phyloP scores from a whole-genome alignment of 2,329 filamentous ascomycete genomes.

The Paraphoma sp. region DNA sequence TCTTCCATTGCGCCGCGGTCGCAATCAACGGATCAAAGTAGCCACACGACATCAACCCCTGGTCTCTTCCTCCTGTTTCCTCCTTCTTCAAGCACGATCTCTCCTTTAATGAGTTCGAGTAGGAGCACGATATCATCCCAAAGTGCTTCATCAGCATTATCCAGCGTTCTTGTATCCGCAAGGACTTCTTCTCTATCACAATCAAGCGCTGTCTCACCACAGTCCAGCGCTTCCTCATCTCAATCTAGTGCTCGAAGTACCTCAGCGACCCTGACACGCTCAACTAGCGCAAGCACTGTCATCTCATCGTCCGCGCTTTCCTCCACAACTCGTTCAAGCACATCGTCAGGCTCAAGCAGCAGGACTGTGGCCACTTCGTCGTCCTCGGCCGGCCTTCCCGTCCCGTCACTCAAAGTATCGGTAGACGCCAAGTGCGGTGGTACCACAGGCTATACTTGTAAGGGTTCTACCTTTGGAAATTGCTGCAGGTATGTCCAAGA shows the following conservation, averaged over 20 bases:
- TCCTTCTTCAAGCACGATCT: not conserved
- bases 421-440: slow-evolving; percentile 19
- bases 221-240: not conserved
- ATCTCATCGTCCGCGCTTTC: not conserved
- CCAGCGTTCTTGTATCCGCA: not conserved
- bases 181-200: not conserved
- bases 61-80: not conserved
- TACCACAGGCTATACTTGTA: slow-evolving; percentile 17
- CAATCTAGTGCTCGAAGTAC: slow-evolving; percentile 23
- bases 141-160: not conserved
- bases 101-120: not conserved
- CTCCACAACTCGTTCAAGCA: slow-evolving; percentile 16
- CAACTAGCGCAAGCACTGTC: not conserved
- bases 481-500: slow-evolving; percentile 14
- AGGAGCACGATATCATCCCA: not conserved
- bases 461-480: slow-evolving; percentile 14
- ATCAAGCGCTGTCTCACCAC: not conserved
- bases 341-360: not conserved
- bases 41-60: not conserved
- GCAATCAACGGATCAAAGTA: not conserved
- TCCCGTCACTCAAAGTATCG: slow-evolving; percentile 10
- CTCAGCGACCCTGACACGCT: not conserved
- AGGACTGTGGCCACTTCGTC: not conserved
- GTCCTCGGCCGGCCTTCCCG: slow-evolving; percentile 3
- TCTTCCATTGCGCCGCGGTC: not conserved